A percentile compares a stretch with the other conserved stretches of the same genome.
These are phyloP conservation scores for Aspergillus leporis DNA, from an alignment of 495 filamentous ascomycete genomes.

Conservation along the genomic window DNA sequence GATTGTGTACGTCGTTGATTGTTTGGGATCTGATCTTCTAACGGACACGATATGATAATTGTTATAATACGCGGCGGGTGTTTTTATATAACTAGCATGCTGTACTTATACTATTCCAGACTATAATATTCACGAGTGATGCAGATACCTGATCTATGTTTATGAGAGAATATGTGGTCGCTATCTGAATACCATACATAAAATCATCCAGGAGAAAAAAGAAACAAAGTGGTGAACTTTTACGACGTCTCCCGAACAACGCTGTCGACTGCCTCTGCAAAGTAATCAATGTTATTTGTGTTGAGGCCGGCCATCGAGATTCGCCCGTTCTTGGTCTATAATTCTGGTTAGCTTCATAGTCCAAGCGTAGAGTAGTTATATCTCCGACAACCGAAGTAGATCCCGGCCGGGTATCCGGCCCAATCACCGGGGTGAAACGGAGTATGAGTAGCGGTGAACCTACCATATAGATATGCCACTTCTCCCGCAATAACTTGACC, in stretches of 20 bases:
- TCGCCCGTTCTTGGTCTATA: constrained; percentile 87
- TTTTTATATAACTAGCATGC: background rate
- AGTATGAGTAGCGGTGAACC: constrained; percentile 11
- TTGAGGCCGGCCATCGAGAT: constrained; percentile 97
- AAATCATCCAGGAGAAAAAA: constrained; percentile 5
- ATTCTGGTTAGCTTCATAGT: constrained; percentile 8
- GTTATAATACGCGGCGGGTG: too few relatives aligned
- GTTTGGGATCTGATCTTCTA: constrained; percentile 94
- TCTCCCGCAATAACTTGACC: constrained; percentile 74
- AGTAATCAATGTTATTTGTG: constrained; percentile 85
- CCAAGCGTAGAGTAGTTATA: background rate
- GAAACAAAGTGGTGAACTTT: constrained; percentile 15
- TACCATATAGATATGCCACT: constrained; percentile 90
- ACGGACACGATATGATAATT: background rate
- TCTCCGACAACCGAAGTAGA: background rate
- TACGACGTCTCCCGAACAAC: constrained; percentile 67
- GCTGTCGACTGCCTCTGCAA: constrained; percentile 84
- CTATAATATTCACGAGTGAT: background rate
- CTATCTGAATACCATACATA: background rate
- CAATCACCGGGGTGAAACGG: background rate
- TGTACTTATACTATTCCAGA: background rate
- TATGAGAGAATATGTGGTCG: background rate
- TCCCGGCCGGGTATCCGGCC: background rate
- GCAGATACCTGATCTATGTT: background rate
- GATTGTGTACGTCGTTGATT: constrained; percentile 77